A percentile compares a stretch with the other conserved stretches of the same genome.
Evolutionary conservation across 768 basidiomycete genomes (phyloP).

Genomic region (Mycena alexandri): DNA sequence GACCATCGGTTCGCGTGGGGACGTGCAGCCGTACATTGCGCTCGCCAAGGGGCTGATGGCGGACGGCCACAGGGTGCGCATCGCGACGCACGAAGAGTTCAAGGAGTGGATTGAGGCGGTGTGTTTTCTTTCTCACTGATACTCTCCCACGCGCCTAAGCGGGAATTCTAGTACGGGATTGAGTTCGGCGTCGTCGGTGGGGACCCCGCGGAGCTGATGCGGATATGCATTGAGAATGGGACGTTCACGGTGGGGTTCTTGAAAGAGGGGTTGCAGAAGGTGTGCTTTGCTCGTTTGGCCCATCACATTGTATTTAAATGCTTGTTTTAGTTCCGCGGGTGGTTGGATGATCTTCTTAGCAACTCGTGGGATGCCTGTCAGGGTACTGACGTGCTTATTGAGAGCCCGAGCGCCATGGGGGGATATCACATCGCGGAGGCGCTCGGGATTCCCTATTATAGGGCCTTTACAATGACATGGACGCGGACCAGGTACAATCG

Average conservation of each 20-base stretch:
- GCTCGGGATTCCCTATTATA: slow-evolving; percentile 91
- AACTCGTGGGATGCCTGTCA: slow-evolving; percentile 98
- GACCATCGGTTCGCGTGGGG: slow-evolving; percentile 96
- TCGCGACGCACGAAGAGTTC: slow-evolving; percentile 97
- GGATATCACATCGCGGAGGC: slow-evolving; percentile 98
- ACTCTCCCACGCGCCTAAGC: slow-evolving; percentile 21
- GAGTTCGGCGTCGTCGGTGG: slow-evolving; percentile 95
- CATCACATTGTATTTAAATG: slow-evolving; percentile 18
- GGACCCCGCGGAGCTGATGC: slow-evolving; percentile 97
- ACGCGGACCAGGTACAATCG: slow-evolving; percentile 80
- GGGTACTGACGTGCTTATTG: slow-evolving; percentile 91
- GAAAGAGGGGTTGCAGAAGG: slow-evolving; percentile 91
- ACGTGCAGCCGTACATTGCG: slow-evolving; percentile 98
- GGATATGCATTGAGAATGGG: slow-evolving; percentile 98
- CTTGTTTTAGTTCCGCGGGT: slow-evolving; percentile 86
- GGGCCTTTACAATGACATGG: slow-evolving; percentile 99
- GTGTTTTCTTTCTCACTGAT: slow-evolving; percentile 48
- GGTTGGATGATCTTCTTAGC: slow-evolving; percentile 95
- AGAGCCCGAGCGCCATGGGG: slow-evolving; percentile 97
- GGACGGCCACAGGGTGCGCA: slow-evolving; percentile 90
- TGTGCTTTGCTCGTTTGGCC: slow-evolving; percentile 44
- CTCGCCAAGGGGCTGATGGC: slow-evolving; percentile 91
- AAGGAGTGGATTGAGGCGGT: slow-evolving; percentile 95
- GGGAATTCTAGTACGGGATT: slow-evolving; percentile 84
- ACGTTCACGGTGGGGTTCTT: slow-evolving; percentile 96